Evolutionary conservation across 495 filamentous ascomycete genomes (phyloP).

Genomic region (Melanomma pulvis-pyrius): DNA sequence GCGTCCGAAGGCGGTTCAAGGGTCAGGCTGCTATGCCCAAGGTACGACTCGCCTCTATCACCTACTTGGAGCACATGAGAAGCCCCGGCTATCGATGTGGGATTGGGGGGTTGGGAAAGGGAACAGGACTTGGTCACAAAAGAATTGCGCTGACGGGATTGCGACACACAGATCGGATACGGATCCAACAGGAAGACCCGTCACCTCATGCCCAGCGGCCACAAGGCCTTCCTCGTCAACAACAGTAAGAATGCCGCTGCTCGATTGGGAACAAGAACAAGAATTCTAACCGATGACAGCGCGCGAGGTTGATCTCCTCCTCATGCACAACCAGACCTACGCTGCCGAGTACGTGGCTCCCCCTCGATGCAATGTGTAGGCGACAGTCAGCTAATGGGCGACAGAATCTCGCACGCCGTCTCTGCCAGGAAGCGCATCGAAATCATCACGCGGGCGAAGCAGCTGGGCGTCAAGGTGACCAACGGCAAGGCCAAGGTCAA

Average conservation of each 20-base stretch:
- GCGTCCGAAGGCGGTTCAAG: conserved; percentile 89
- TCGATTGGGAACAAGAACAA: not conserved
- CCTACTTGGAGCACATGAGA: not conserved
- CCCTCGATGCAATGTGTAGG: not conserved
- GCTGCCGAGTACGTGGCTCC: conserved; percentile 84
- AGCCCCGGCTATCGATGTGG: not conserved
- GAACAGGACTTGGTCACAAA: conserved; percentile 17
- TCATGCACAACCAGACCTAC: conserved; percentile 99
- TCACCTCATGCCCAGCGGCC: conserved; percentile 97
- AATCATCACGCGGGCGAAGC: conserved; percentile 93
- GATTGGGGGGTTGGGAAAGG: not conserved
- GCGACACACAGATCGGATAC: conserved; percentile 78
- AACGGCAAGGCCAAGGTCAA: conserved; percentile 98
- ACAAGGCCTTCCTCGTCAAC: conserved; percentile 99
- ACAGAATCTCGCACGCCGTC: conserved; percentile 92
- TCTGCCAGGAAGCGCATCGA: conserved; percentile 98
- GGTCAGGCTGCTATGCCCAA: conserved; percentile 95
- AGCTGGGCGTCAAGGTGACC: conserved; percentile 98
- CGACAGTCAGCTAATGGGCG: conserved; percentile 30
- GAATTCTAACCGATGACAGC: conserved; percentile 36
- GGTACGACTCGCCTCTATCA: conserved; percentile 59
- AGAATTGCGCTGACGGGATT: conserved; percentile 25
- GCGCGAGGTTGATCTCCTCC: conserved; percentile 91
- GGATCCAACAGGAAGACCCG: conserved; percentile 98
- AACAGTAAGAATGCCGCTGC: conserved; percentile 55